phyloP scores from a whole-genome alignment of 2,329 filamentous ascomycete species.

The Hypoxylon sp. region DNA sequence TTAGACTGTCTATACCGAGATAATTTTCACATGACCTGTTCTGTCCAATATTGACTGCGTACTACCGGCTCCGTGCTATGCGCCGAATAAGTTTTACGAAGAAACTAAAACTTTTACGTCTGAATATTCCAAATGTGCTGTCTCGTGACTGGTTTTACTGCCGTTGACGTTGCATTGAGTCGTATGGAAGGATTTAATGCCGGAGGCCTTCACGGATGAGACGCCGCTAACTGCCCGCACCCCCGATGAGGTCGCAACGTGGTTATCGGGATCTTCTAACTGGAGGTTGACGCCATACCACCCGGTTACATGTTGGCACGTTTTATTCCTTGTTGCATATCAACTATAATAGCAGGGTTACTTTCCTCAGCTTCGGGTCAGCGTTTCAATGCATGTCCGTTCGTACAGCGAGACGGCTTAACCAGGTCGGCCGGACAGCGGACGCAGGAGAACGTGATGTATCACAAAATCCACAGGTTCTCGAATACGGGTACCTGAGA shows the following conservation, averaged over 20 bases:
- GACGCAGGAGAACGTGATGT: background rate
- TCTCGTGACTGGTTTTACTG: background rate
- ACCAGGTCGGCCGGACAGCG: slow-evolving; percentile 9
- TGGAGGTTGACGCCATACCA: slow-evolving; percentile 21
- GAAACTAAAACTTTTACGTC: background rate
- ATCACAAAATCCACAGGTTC: background rate
- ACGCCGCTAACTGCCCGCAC: slow-evolving; percentile 4
- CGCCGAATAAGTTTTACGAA: background rate
- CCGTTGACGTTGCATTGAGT: background rate
- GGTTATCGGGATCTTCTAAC: background rate
- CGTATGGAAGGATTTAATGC: background rate
- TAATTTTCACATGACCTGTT: background rate
- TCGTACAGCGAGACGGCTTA: background rate
- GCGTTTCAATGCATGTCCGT: slow-evolving; percentile 14
- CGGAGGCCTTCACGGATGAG: background rate
- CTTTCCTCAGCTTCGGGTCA: slow-evolving; percentile 20
- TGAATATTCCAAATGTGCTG: background rate
- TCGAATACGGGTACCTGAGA: background rate
- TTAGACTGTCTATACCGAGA: slow-evolving; percentile 9
- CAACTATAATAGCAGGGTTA: slow-evolving; percentile 21
- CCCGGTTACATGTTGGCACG: slow-evolving; percentile 10
- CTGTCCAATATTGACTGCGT: background rate
- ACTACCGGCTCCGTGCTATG: background rate
- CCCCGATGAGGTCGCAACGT: slow-evolving; percentile 1
- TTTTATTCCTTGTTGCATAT: slow-evolving; percentile 21